Evolutionary conservation across 345 rosid genomes (phyloP), one percentile per base, ranked within the genome.

Genomic region (Eutrema japonicum): DNA sequence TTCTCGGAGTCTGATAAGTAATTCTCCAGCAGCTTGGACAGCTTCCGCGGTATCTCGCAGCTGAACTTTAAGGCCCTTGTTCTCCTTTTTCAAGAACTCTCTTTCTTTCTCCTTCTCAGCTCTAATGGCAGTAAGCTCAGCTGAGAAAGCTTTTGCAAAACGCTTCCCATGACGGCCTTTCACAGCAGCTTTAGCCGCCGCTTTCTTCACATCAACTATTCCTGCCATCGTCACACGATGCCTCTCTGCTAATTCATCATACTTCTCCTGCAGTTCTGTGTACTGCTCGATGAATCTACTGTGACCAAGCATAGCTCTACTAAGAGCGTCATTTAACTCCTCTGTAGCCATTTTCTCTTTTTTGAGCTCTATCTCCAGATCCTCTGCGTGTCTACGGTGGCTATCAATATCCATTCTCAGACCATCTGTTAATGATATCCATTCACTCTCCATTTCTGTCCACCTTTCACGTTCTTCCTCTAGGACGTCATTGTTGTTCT

Each of bases 371-470:
- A 78, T 77, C 79, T 89, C 92, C 43, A 87, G 76, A 69, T 84
- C 86, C 83, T 94, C 96, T 27, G 97, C 90, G 29, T 80, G 91
- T 66, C 71, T 80, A 27, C 97, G 89, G 29, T 80, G 85, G 40
- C 80, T 67, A 73, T 91, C 96, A 29, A 91, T 79, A 66, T 92
- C 97, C 60, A 91, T 76, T 78, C 98, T 86, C 74, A 91, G 87
- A 43, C 87, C 98, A 78, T 94, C 98, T n/a, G 98, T 91, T 72
- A 94, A 77, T 7, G 88, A 91, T 47, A 94, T 94, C 98, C 98
- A 94, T 5, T 91, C 97, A 47, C 97, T 91, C 82, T 94, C 97
- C 93, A 91, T 89, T 82, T 94, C 97, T 74, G 86, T 91, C 98
- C 97, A 94, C 79, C 90, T 84, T 49, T 88, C 83, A 64, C 93